Percentiles rank a stretch among this genome's conserved stretches.
phyloP scores from a whole-genome alignment of 352 stramenopile species.

The Hyaloperonospora brassicae region DNA sequence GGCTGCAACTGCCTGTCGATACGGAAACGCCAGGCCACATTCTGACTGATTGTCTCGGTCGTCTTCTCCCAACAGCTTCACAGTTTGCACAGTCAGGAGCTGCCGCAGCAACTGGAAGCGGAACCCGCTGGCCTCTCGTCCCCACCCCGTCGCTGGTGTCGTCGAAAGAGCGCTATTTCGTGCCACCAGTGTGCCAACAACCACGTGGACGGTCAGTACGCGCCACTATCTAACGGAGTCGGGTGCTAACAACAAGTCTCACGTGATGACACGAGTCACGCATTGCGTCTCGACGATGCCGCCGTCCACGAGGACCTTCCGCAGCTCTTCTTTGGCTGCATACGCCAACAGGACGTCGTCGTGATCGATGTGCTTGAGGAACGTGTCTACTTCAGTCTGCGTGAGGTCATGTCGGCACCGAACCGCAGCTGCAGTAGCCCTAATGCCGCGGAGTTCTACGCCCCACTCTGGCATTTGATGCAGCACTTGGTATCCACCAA shows the following conservation, averaged over 20 bases:
- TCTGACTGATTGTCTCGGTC: conserved; percentile 3
- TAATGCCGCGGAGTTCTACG: conserved; percentile 7
- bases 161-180: conserved; percentile 10
- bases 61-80: neutral
- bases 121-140: conserved; percentile 24
- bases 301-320: conserved; percentile 6
- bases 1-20: conserved; percentile 12
- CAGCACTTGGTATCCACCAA: conserved; percentile 6
- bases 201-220: neutral
- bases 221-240: neutral
- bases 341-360: conserved; percentile 39
- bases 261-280: conserved; percentile 21
- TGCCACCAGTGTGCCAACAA: neutral
- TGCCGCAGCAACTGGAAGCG: conserved; percentile 45
- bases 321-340: conserved; percentile 33
- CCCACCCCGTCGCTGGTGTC: neutral
- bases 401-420: neutral
- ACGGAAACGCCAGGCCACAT: conserved; percentile 4
- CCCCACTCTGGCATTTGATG: conserved; percentile 11
- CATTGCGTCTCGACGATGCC: neutral
- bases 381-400: conserved; percentile 2
- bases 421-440: conserved; percentile 6
- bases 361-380: conserved; percentile 23
- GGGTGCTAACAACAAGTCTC: neutral
- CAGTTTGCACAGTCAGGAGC: conserved; percentile 22